phyloP scores from a whole-genome alignment of 2,329 filamentous ascomycete species.

The Dactylella cylindrospora region DNA sequence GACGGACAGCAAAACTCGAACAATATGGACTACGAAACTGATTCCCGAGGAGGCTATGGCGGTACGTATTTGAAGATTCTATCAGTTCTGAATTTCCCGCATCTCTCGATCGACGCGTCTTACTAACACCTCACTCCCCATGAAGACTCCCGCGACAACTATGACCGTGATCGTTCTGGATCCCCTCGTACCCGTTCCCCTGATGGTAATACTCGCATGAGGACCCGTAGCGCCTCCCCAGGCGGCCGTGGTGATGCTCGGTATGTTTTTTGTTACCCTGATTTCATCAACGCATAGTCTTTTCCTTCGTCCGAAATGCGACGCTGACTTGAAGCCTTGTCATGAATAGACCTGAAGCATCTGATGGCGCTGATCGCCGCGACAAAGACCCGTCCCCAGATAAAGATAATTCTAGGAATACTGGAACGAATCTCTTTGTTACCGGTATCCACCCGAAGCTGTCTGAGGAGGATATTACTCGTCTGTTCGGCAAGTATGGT shows the following conservation, averaged over 20 bases:
- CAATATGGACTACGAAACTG: slow-evolving; percentile 66
- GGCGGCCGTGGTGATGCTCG: slow-evolving; percentile 60
- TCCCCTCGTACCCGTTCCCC: slow-evolving; percentile 59
- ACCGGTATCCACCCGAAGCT: slow-evolving; percentile 95
- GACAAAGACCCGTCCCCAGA: slow-evolving; percentile 53
- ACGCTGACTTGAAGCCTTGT: slow-evolving; percentile 45
- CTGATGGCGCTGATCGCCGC: slow-evolving; percentile 50
- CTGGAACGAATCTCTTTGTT: slow-evolving; percentile 97
- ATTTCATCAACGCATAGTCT: neutral
- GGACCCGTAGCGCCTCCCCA: slow-evolving; percentile 66
- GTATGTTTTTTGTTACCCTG: slow-evolving; percentile 33
- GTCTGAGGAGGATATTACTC: slow-evolving; percentile 83
- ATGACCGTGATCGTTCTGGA: slow-evolving; percentile 67
- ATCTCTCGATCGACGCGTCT: slow-evolving; percentile 20
- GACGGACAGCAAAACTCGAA: neutral
- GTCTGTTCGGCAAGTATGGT: slow-evolving; percentile 97
- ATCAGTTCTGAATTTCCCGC: too few relatives aligned
- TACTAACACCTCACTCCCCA: slow-evolving; percentile 42
- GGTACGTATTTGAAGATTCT: slow-evolving; percentile 56
- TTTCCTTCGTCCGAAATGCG: neutral
- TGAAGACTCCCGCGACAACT: slow-evolving; percentile 53
- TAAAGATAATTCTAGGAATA: slow-evolving; percentile 79
- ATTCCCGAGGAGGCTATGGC: slow-evolving; percentile 64
- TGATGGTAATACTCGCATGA: slow-evolving; percentile 48
- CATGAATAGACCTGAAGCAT: slow-evolving; percentile 44